Conservation (phyloP, 139 green algal genomes). For the Axilococcus clingmanii region DNA sequence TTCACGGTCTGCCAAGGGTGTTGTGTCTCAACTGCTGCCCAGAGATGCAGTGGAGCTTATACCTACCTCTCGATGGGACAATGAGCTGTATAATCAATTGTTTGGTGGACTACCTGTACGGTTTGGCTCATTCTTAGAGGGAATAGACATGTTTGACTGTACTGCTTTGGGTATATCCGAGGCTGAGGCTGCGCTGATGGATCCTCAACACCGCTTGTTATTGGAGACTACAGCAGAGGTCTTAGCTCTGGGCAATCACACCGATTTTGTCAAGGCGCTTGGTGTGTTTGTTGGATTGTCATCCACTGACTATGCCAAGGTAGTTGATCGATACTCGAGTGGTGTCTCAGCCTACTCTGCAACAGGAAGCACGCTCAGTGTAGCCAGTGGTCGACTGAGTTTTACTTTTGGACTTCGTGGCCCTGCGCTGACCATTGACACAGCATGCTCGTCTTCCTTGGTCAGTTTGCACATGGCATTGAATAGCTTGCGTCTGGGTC, state of each 20-base stretch:
- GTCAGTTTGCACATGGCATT: conserved; percentile 58
- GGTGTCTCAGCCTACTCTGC: conserved; percentile 49
- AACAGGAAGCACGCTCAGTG: conserved; percentile 35
- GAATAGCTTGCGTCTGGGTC: conserved; percentile 10
- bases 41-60: conserved; percentile 18
- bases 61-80: conserved; percentile 52
- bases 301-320: conserved; percentile 26
- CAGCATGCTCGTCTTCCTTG: conserved; percentile 69
- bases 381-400: conserved; percentile 59
- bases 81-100: conserved; percentile 37
- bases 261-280: background rate
- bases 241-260: background rate
- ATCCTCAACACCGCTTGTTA: conserved; percentile 78
- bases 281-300: conserved; percentile 9
- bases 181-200: conserved; percentile 48
- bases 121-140: conserved; percentile 36
- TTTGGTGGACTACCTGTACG: conserved; percentile 15
- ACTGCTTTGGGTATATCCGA: conserved; percentile 36
- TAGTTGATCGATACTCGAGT: conserved; percentile 7
- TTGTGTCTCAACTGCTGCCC: conserved; percentile 1
- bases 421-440: conserved; percentile 71
- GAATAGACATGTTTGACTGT: conserved; percentile 48
- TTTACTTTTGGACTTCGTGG: conserved; percentile 66
- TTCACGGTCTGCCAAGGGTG: background rate
- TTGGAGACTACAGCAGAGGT: conserved; percentile 37